Evolutionary conservation across 2,329 filamentous ascomycete species (phyloP), one percentile per base, ranked within the genome.

Genomic region (Monilinia fructigena): DNA sequence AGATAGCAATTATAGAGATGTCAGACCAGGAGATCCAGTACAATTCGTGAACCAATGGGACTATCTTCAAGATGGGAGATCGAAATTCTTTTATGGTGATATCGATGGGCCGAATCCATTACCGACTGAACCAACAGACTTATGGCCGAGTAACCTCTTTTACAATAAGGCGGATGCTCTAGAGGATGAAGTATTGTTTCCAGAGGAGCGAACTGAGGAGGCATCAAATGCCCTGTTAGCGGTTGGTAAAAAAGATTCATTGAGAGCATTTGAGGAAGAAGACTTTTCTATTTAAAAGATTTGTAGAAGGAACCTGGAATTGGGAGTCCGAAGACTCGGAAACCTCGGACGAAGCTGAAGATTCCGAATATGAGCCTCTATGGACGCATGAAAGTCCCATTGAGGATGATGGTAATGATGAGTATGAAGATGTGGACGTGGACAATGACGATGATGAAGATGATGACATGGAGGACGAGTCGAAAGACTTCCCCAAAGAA

Each of bases 171-270:
- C 77, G 2, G 78, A 81, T 68, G 75, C 73, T 42, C 66, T 79
- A 12, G 79, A 81, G 70, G 79, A 80, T 58, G 72, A 72, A 4
- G 72, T 80, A 8, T 71, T 81, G 4, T 81, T 81, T 65, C 78
- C 79, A 0, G 74, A 78, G 53, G 77, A 80, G 64, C 61, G 65
- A 35, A 23, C 62, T 11, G 16, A 35, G 4, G 56, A 67, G n/a
- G 40, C 26, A 23, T 18, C 31, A 10, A 35, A 26, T 26, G 26
- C 42, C 7, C 59, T 52, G 20, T 23, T 61, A 2, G 18, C 65
- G 10, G 60, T 71, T 62, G 66, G 68, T 1, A 65, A 62, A 35
- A 52, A 63, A 18, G 65, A 67, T 11, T 64, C 67, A 12, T 50
- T 70, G 38, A 60, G 35, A n/a, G 40, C 18, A 3, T 71, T 61